Evolutionary conservation across 306 rosid species (phyloP), one percentile per base, ranked within the genome.

Genomic region (Cicer bijugum): DNA sequence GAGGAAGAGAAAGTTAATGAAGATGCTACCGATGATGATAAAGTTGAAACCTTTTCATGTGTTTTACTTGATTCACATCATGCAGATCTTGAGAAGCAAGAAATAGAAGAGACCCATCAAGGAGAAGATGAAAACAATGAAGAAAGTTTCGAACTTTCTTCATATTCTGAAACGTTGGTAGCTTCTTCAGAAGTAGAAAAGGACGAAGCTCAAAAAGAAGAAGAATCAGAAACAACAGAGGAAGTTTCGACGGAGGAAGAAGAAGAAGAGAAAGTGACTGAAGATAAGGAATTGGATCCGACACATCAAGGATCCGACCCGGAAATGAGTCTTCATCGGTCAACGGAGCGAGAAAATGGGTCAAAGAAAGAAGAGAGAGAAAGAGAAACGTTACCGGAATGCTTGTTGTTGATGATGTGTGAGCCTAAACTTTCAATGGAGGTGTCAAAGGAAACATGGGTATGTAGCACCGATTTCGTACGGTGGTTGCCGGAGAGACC

Each of bases 351-450:
- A 75, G 74, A 63, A 46, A 75, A 42, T 4, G 74, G 68, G 83
- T 76, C 86, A 58, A 77, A 79, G 55, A 62, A 69, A 42, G 82
- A 50, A 39, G 48, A 63, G 77, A 82, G 84, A 73, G 82, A 61
- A 51, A 83, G 64, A 86, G 67, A 73, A 23, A 50, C 59, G 0
- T 74, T 91, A 8, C 97, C 97, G 20, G 97, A 94, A 23, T 94
- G 97, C 84, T 80, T 94, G 86, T 83, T 91, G 58, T 46, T 91
- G 78, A 94, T 94, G 99, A 91, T 94, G 97, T 91, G 92, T 56
- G 99, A 94, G 76, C 99, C 99, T 0, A 94, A 94, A 82, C 75
- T 91, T n/a, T 94, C 99, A 0, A 91, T 94, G 99, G 99, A 94
- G 74, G 99, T 94, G 0, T 94, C 99, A 2, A 91, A 85, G 78